These are phyloP conservation scores for Gaertneriomyces semiglobifer DNA, from an alignment of 192 early-diverging fungal genomes.

Conservation along the genomic window DNA sequence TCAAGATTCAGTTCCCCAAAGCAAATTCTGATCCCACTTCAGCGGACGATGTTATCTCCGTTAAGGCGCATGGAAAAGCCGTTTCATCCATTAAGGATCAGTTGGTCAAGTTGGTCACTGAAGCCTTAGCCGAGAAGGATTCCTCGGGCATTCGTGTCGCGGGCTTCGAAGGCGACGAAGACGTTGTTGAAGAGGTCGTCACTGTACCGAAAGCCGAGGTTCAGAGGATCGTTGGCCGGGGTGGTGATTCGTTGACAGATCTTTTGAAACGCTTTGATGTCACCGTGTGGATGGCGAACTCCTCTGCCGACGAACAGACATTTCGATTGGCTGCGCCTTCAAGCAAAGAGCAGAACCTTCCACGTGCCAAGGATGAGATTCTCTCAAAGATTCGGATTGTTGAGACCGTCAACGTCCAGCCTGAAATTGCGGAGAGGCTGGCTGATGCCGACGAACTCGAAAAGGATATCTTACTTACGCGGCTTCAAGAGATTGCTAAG, in stretches of 20 bases:
- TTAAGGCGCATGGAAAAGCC: conserved; percentile 30
- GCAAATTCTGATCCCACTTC: conserved; percentile 24
- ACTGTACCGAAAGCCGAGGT: conserved; percentile 41
- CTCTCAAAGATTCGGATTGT: conserved; percentile 36
- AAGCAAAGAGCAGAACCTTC: conserved; percentile 19
- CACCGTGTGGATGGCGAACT: conserved; percentile 35
- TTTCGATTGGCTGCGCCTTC: conserved; percentile 13
- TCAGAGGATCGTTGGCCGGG: conserved; percentile 30
- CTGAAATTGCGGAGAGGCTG: conserved; percentile 30
- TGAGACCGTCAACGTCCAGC: conserved; percentile 35
- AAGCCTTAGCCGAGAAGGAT: conserved; percentile 25
- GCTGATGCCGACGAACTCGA: conserved; percentile 1
- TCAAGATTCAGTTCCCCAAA: conserved; percentile 47
- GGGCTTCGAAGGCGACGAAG: conserved; percentile 2
- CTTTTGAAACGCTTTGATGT: conserved; percentile 37
- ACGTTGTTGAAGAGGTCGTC: conserved; percentile 8
- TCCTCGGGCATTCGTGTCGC: conserved; percentile 6
- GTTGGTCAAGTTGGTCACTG: conserved; percentile 29
- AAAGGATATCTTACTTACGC: conserved; percentile 22
- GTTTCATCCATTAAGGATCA: conserved; percentile 17
- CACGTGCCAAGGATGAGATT: conserved; percentile 9
- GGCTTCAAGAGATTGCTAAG: conserved; percentile 44
- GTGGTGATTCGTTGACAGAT: conserved; percentile 35
- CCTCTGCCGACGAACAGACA: conserved; percentile 15
- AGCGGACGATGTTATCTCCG: conserved; percentile 29